Evolutionary conservation across 805 yeast genomes (phyloP).

Genomic region (Jamesozyma piceae): DNA sequence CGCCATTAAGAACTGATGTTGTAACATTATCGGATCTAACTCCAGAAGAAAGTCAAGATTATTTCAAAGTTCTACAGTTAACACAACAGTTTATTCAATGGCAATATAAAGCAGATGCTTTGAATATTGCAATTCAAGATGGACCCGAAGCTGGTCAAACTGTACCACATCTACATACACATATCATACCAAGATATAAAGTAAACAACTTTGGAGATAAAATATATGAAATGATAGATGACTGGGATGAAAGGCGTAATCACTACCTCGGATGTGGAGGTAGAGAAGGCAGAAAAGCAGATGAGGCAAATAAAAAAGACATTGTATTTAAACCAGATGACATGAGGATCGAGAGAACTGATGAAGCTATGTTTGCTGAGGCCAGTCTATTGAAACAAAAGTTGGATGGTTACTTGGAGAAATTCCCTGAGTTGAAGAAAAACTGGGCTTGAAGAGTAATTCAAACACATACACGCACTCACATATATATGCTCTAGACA

Average conservation of each 20-base stretch:
- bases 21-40: slow-evolving; percentile 60
- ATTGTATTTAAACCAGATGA: slow-evolving; percentile 35
- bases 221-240: slow-evolving; percentile 62
- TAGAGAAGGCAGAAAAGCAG: slow-evolving; percentile 18
- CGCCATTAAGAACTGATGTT: slow-evolving; percentile 61
- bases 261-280: slow-evolving; percentile 19
- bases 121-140: slow-evolving; percentile 91
- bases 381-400: slow-evolving; percentile 45
- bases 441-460: slow-evolving; percentile 4
- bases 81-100: slow-evolving; percentile 59
- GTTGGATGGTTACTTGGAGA: slow-evolving; percentile 18
- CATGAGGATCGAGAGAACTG: slow-evolving; percentile 47
- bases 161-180: slow-evolving; percentile 93
- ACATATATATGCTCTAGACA: no score
- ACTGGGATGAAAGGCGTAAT: slow-evolving; percentile 37
- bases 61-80: slow-evolving; percentile 63
- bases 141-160: slow-evolving; percentile 95
- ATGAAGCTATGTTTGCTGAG: slow-evolving; percentile 63
- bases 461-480: no score
- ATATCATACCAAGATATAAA: slow-evolving; percentile 74
- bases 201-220: slow-evolving; percentile 56
- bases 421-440: slow-evolving; percentile 6
- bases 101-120: slow-evolving; percentile 66
- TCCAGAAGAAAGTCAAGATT: slow-evolving; percentile 65
- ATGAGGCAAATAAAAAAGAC: slow-evolving; percentile 16